phyloP scores from a whole-genome alignment of 1,284 basidiomycete genomes.

The Meripilus lineatus region DNA sequence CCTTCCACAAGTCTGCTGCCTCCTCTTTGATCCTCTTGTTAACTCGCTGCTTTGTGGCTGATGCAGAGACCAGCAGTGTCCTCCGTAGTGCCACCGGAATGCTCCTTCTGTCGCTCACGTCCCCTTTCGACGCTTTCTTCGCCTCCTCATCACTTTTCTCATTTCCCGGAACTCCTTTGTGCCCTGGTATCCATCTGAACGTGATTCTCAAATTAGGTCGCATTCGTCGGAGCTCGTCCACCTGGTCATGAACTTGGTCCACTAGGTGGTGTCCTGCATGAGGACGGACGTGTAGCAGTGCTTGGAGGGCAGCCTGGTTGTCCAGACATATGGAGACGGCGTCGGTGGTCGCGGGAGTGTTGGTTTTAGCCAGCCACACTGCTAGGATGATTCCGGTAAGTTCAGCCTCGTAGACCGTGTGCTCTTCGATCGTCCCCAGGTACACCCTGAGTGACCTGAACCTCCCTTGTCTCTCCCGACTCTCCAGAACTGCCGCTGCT shows the following conservation, averaged over 20 bases:
- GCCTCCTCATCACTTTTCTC: slow-evolving; percentile 15
- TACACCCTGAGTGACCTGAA: slow-evolving; percentile 12
- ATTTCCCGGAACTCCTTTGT: slow-evolving; percentile 14
- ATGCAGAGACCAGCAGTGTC: slow-evolving; percentile 12
- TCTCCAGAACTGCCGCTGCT: slow-evolving; percentile 8
- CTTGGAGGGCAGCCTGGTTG: slow-evolving; percentile 11
- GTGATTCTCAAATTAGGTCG: background rate
- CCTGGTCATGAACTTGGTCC: background rate
- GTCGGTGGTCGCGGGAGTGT: background rate
- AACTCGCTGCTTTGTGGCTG: no score
- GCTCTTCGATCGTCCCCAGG: slow-evolving; percentile 19
- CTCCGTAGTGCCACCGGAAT: slow-evolving; percentile 11
- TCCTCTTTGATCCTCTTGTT: no score
- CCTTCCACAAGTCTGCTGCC: slow-evolving; percentile 8
- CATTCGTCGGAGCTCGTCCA: background rate
- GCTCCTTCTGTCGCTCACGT: background rate
- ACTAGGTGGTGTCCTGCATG: slow-evolving; percentile 5
- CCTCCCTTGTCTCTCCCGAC: background rate
- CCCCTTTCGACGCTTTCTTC: slow-evolving; percentile 14
- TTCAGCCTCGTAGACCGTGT: slow-evolving; percentile 31
- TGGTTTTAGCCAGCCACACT: slow-evolving; percentile 8
- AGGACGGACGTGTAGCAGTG: background rate
- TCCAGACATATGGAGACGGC: slow-evolving; percentile 8
- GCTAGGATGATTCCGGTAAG: slow-evolving; percentile 17
- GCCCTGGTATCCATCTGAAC: slow-evolving; percentile 15